These are phyloP conservation scores for Fusarium burgessii DNA, from an alignment of 2,329 filamentous ascomycete species.

Conservation along the genomic window DNA sequence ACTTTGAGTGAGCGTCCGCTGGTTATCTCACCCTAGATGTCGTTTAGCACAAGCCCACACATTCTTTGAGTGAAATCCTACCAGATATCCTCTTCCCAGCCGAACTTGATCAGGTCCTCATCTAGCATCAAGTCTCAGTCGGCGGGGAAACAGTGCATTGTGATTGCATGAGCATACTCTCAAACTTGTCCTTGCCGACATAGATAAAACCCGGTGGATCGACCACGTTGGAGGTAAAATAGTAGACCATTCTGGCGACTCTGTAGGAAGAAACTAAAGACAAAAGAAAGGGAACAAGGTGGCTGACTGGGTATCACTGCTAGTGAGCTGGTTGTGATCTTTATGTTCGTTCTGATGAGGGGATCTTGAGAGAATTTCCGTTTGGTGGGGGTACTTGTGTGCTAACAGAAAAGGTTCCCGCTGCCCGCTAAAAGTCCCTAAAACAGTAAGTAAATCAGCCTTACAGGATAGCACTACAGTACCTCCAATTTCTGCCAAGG, in stretches of 20 bases:
- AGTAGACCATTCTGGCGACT: constrained; percentile 81
- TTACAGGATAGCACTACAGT: not conserved
- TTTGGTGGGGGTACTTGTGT: constrained; percentile 20
- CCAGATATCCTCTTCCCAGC: constrained; percentile 97
- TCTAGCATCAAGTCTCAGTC: constrained; percentile 66
- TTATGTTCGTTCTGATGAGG: constrained; percentile 23
- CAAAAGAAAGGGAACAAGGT: not conserved
- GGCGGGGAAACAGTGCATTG: constrained; percentile 11
- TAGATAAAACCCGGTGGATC: constrained; percentile 89
- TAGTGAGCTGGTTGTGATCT: not conserved
- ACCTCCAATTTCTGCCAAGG: not conserved
- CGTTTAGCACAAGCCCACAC: constrained; percentile 15
- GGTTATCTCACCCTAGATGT: constrained; percentile 36
- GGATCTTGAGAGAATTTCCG: constrained; percentile 43
- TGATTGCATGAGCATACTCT: constrained; percentile 73
- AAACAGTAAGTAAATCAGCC: not conserved
- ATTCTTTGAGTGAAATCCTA: constrained; percentile 54
- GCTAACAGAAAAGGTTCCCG: constrained; percentile 15
- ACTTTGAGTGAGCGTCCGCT: not conserved
- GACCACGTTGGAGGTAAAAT: constrained; percentile 89
- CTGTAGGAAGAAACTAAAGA: rapidly evolving
- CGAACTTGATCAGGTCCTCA: constrained; percentile 94
- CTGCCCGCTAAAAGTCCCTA: not conserved
- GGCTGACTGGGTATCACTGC: not conserved
- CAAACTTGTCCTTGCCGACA: constrained; percentile 98